These are phyloP conservation scores for Silene vulgaris DNA, from an alignment of 179 eudicot genomes.

Conservation along the genomic window DNA sequence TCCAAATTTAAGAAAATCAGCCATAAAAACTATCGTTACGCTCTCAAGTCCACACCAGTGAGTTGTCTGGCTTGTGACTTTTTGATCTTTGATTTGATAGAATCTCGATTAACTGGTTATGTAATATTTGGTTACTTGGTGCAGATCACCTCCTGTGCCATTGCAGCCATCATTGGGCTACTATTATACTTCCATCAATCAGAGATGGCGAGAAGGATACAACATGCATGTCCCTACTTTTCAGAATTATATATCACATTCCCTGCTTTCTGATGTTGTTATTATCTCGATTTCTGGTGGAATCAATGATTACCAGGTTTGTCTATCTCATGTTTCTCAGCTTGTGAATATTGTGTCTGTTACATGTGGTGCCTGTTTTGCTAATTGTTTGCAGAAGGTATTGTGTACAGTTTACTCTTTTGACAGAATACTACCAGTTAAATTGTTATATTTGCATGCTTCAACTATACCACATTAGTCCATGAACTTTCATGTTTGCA, in stretches of 20 bases:
- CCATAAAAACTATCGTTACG: slow-evolving; percentile 84
- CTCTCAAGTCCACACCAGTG: slow-evolving; percentile 97
- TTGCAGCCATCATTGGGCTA: slow-evolving; percentile 93
- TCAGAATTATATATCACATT: slow-evolving; percentile 44
- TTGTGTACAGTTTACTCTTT: neutral
- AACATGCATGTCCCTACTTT: slow-evolving; percentile 51
- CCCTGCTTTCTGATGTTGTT: slow-evolving; percentile 63
- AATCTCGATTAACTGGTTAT: slow-evolving; percentile 6
- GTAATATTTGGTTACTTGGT: slow-evolving; percentile 27
- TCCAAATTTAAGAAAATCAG: slow-evolving; percentile 66
- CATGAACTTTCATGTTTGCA: no score
- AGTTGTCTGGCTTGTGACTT: slow-evolving; percentile 27
- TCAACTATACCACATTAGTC: no score
- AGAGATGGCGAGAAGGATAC: slow-evolving; percentile 82
- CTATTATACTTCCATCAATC: slow-evolving; percentile 66
- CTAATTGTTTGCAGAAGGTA: neutral
- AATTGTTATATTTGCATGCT: no score
- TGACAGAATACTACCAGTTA: no score
- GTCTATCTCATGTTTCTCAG: neutral
- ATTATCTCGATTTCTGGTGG: slow-evolving; percentile 90
- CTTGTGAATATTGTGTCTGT: neutral
- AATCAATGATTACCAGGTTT: slow-evolving; percentile 89
- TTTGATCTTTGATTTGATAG: slow-evolving; percentile 16
- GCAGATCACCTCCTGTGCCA: slow-evolving; percentile 86
- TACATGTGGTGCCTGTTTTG: neutral